A percentile compares a stretch with the other conserved stretches of the same genome.
phyloP scores from a whole-genome alignment of 805 yeast genomes.

The Pichia ethanolica region DNA sequence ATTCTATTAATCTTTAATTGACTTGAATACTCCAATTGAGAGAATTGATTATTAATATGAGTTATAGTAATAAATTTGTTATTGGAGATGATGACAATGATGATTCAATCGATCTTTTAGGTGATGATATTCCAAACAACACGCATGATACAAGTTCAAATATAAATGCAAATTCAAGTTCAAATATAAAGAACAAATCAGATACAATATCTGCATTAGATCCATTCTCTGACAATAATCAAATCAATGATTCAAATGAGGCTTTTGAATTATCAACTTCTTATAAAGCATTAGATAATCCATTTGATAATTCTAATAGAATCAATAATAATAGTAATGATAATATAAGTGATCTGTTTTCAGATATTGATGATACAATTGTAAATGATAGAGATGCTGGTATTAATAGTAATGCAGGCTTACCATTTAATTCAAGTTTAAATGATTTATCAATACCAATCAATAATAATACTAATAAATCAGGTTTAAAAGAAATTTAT shows the following conservation, averaged over 20 bases:
- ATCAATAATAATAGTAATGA: neutral
- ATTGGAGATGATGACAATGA: conserved; percentile 14
- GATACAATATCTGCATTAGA: conserved; percentile 6
- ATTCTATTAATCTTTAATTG: too few species aligned
- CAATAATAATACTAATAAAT: conserved; percentile 7
- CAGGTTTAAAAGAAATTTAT: conserved; percentile 25
- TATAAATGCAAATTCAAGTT: neutral
- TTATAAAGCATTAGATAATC: conserved; percentile 5
- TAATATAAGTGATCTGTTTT: conserved; percentile 7
- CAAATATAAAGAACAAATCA: too few species aligned
- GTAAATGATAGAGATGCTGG: conserved; percentile 6
- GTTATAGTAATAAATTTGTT: conserved; percentile 10
- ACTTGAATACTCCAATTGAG: too few species aligned
- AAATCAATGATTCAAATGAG: neutral
- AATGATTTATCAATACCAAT: conserved; percentile 6
- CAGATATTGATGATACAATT: conserved; percentile 11
- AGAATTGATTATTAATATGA: neutral
- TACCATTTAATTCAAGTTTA: conserved; percentile 1
- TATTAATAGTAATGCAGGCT: neutral
- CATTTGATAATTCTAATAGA: neutral
- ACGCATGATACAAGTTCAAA: neutral
- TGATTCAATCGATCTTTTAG: conserved; percentile 14
- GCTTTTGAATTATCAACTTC: neutral
- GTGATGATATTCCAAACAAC: conserved; percentile 9
- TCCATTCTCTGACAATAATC: conserved; percentile 12